Evolutionary conservation across 371 early-diverging fungal species (phyloP), one percentile per base, ranked within the genome.

Genomic region (Mucor plumbeus): DNA sequence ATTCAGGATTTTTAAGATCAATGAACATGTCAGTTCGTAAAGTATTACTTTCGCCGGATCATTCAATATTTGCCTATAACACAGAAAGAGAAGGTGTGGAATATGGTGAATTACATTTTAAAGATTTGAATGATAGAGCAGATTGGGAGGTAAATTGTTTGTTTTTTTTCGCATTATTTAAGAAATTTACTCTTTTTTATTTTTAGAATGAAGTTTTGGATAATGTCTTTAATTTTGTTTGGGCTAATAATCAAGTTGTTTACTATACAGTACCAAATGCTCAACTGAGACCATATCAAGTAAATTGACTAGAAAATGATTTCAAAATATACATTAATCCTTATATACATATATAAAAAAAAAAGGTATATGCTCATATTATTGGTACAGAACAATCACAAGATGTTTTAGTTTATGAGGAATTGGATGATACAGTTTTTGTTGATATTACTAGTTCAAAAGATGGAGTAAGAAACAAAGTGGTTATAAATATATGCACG

Each of bases 361-460:
- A 17, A 34, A 33, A 86, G 77, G 89, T 88, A 3, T 88, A 81
- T 71, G 86, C 85, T 13, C 88, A 88, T 65, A 64, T 69, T 17
- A 74, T 89, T 21, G 89, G 89, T 0, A 84, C 86, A 56, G 65
- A 75, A 0, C 87, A 87, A 66, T 67, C 68, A 17, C 67, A 87
- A 6, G 92, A 92, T 67, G 62, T 83, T 0, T 75, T 90, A 7
- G 75, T 95, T 7, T 94, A 82, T 77, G 85, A 88, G 66, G 93
- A 93, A 53, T 59, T 68, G 1, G 85, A 92, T 43, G 83, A 86
- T 35, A 85, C 89, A 15, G 87, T 83, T 15, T 94, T 95, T 83
- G 82, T 95, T 3, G 95, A 95, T 73, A 87, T 95, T 21, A 87
- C 91, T 3, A 82, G 86, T 19, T 91, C 94, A 33, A 94, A 93